Base-by-base conservation (phyloP, 1,139 yeast genomes). In the Nematodospora anomalae region DNA sequence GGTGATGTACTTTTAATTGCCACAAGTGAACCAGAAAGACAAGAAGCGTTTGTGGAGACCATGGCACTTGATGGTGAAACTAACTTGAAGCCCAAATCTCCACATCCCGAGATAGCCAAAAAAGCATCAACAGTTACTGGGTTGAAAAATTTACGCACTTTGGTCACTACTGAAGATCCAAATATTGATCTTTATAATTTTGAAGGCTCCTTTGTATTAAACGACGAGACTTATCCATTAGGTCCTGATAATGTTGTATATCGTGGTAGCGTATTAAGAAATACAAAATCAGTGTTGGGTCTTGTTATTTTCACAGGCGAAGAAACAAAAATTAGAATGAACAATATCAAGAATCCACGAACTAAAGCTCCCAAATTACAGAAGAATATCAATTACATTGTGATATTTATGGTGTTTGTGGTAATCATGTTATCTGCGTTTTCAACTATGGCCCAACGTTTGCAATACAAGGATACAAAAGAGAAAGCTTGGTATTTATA, bases 31-130 rank as follows among this genome's bases (percentile, higher is more conserved):
- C 80, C 79, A 9, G 77, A 76, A 25, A 76, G 79, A 40, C 85
- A 83, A 39, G 86, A 83, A 47, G 83, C 95, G 1, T 87, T 79
- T 49, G 80, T 90, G 16, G 99, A 92, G 59, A 92, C 99, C 0
- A 90, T 92, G 92, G 98, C 96, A 1, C 68, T 92, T 32, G 98
- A 92, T 60, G 99, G 99, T 34, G 98, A 92, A 60, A 92, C 97
- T 0, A 90, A 89, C 53, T 67, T 92, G 44, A 92, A 92, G 58
- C 72, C 86, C 4, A 80, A 79, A 49, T 64, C 65, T 16, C 87
- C 96, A 0, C 83, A 83, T 43, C 67, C 74, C 1, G 86, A 82
- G 41, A 45, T 87, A 5, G 70, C 80, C 11, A 71, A 74, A 24
- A 44, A 56, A 11, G 64, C 80, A 28, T 63, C 72, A 8, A 67